These are phyloP conservation scores for Planoprotostelium fungivorum DNA, from an alignment of 78 protist species.

Conservation along the genomic window DNA sequence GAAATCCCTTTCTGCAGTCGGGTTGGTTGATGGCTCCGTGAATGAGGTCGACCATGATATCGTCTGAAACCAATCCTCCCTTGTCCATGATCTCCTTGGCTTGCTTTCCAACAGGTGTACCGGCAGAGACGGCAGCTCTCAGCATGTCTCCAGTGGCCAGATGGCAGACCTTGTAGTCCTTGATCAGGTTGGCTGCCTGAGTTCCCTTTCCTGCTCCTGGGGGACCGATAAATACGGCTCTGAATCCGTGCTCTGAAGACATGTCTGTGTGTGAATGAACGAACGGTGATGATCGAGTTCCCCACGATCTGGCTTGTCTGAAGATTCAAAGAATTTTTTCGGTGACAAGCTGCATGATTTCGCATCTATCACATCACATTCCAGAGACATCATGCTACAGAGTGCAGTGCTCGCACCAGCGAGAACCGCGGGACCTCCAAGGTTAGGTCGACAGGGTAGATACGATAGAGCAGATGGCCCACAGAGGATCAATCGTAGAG, in stretches of 20 bases:
- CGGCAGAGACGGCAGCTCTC: conserved; percentile 89
- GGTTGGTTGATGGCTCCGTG: conserved; percentile 71
- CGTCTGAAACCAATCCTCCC: conserved; percentile 87
- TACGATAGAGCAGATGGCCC: not conserved
- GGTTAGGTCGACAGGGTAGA: not conserved
- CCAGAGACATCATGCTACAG: not conserved
- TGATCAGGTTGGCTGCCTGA: conserved; percentile 66
- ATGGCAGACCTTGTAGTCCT: conserved; percentile 76
- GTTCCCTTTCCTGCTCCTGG: conserved; percentile 96
- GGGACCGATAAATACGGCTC: conserved; percentile 74
- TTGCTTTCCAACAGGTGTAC: conserved; percentile 73
- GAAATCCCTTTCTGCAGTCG: conserved; percentile 88
- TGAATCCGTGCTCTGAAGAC: conserved; percentile 35
- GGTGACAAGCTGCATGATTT: not conserved
- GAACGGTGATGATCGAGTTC: not conserved
- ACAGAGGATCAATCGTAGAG: not conserved
- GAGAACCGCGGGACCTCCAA: too few relatives aligned
- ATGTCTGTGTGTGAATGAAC: not conserved
- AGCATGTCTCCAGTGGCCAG: conserved; percentile 96
- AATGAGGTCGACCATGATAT: conserved; percentile 79
- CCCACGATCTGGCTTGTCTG: too few relatives aligned
- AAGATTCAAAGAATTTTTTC: not conserved
- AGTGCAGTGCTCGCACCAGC: not conserved
- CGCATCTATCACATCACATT: not conserved
- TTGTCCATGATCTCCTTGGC: conserved; percentile 90